phyloP scores from a whole-genome alignment of 805 yeast species.

The Candida hispaniensis region DNA sequence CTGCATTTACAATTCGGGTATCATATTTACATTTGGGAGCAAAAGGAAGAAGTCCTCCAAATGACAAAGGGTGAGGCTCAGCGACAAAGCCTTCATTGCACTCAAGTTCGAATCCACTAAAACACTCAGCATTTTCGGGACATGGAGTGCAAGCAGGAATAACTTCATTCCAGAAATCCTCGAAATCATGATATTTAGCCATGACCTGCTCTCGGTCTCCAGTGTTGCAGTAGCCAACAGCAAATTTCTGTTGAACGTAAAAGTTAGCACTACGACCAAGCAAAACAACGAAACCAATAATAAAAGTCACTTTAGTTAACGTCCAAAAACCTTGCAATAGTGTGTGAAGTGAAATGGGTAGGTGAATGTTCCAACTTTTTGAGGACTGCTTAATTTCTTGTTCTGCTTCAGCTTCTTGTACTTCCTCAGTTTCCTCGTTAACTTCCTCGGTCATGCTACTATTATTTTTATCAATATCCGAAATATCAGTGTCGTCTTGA shows the following conservation, averaged over 20 bases:
- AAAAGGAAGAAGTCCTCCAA: slow-evolving; percentile 49
- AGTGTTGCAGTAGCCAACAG: slow-evolving; percentile 65
- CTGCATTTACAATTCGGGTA: slow-evolving; percentile 50
- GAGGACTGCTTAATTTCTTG: too few relatives aligned
- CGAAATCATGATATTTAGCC: slow-evolving; percentile 27
- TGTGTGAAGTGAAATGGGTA: background rate
- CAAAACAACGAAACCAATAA: slow-evolving; percentile 32
- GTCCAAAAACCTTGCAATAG: slow-evolving; percentile 1
- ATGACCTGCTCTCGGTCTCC: slow-evolving; percentile 17
- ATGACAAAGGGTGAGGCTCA: slow-evolving; percentile 23
- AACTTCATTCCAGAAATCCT: slow-evolving; percentile 33
- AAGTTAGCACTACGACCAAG: slow-evolving; percentile 39
- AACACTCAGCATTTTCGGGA: slow-evolving; percentile 74
- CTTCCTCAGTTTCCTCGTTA: too few relatives aligned
- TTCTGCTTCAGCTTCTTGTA: too few relatives aligned
- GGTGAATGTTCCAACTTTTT: slow-evolving; percentile 1
- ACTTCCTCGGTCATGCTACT: too few relatives aligned
- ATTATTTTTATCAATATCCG: background rate
- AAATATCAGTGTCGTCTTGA: too few relatives aligned
- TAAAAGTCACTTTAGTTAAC: slow-evolving; percentile 22
- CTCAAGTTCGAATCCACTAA: slow-evolving; percentile 43
- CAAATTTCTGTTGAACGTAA: slow-evolving; percentile 53
- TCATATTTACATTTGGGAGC: slow-evolving; percentile 65
- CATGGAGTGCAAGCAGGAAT: slow-evolving; percentile 65
- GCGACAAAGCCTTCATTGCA: slow-evolving; percentile 47